Conservation (phyloP, 768 basidiomycete species). For the Mycena indigotica region DNA sequence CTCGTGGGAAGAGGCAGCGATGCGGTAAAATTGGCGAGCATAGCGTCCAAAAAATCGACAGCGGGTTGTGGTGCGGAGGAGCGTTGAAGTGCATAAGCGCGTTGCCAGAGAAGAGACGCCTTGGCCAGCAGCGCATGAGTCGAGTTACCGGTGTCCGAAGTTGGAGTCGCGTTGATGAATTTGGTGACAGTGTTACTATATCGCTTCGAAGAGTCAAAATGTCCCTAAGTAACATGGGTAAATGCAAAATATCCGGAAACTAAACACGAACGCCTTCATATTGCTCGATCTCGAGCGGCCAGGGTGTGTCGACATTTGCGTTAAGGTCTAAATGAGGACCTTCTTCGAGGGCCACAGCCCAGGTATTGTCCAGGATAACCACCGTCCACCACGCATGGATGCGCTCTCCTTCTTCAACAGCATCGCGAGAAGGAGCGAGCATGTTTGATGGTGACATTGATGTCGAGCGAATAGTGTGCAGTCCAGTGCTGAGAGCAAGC, state of each 20-base stretch:
- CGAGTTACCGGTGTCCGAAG: background rate
- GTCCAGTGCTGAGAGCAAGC: constrained; percentile 27
- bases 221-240: background rate
- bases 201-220: background rate
- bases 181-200: constrained; percentile 4
- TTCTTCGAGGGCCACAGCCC: constrained; percentile 15
- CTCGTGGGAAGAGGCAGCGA: background rate
- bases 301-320: constrained; percentile 3
- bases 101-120: constrained; percentile 19
- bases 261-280: constrained; percentile 4
- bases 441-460: background rate
- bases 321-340: background rate
- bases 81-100: constrained; percentile 8
- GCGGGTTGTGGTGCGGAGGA: background rate
- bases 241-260: background rate
- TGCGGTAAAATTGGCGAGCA: background rate
- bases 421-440: background rate
- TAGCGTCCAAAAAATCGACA: constrained; percentile 7
- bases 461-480: constrained; percentile 23
- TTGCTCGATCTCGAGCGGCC: constrained; percentile 9
- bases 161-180: constrained; percentile 7
- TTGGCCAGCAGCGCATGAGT: constrained; percentile 14
- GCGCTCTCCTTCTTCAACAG: constrained; percentile 16
- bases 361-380: constrained; percentile 16
- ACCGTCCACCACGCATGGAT: constrained; percentile 15